A percentile compares a stretch with the other conserved stretches of the same genome.
phyloP scores from a whole-genome alignment of 208 protist species.

The Trypanosoma brucei region DNA sequence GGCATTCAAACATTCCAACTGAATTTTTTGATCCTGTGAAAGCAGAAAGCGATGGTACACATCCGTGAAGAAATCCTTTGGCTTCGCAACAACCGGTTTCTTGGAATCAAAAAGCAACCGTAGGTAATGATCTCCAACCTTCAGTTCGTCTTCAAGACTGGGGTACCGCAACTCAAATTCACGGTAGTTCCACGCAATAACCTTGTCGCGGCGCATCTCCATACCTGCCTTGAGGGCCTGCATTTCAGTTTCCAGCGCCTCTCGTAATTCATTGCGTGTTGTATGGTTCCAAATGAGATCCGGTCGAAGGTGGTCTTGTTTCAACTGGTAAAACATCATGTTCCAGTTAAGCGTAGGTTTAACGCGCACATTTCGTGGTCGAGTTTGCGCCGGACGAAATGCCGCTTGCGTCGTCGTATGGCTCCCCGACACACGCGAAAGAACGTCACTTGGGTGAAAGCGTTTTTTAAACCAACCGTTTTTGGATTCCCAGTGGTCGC shows the following conservation, averaged over 20 bases:
- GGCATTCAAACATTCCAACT: slow-evolving; percentile 82
- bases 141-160: slow-evolving; percentile 83
- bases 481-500: slow-evolving; percentile 52
- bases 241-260: slow-evolving; percentile 85
- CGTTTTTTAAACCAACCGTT: slow-evolving; percentile 77
- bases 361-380: slow-evolving; percentile 44
- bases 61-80: slow-evolving; percentile 90
- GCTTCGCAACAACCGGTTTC: slow-evolving; percentile 59
- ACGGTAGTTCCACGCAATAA: slow-evolving; percentile 90
- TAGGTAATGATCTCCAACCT: slow-evolving; percentile 86
- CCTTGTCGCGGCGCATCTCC: slow-evolving; percentile 27
- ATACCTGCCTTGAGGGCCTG: slow-evolving; percentile 47
- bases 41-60: slow-evolving; percentile 93
- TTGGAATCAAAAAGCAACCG: slow-evolving; percentile 84
- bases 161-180: slow-evolving; percentile 92
- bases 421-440: not conserved
- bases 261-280: slow-evolving; percentile 84
- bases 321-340: slow-evolving; percentile 87
- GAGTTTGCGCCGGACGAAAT: slow-evolving; percentile 7
- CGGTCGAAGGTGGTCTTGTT: slow-evolving; percentile 77
- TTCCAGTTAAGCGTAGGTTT: slow-evolving; percentile 84
- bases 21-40: slow-evolving; percentile 47
- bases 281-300: slow-evolving; percentile 93
- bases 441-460: slow-evolving; percentile 52
- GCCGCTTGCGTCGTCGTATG: slow-evolving; percentile 13